Evolutionary conservation across 768 basidiomycete genomes (phyloP), one percentile per base, ranked within the genome.

Genomic region (Russula foetens): DNA sequence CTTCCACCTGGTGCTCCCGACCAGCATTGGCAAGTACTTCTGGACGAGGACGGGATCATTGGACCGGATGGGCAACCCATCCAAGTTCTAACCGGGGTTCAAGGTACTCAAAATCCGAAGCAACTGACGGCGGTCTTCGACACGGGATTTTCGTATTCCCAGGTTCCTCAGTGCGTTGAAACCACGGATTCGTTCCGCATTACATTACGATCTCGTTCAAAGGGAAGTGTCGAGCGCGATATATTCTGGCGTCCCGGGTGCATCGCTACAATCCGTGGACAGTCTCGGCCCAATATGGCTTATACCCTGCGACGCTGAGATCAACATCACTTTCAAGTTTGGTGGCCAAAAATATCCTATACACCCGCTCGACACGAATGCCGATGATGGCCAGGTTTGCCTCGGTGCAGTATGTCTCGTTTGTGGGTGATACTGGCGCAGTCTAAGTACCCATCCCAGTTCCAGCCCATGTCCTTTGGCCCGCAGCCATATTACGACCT

Each of bases 301-400:
- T 5, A 44, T 75, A 21, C 74, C 74, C 4, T 75, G 74, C 62
- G 55, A 64, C 21, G 65, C 66, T 28, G 69, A 73, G 56, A 64
- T 74, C 21, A 73, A 74, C 49, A 47, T 75, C 17, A 67, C 71
- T 4, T 70, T 75, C 68, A 68, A 68, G 58, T 68, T 75, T 54
- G 69, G 64, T 17, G 73, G 73, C 47, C 62, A 70, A 24, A 67
- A 60, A 14, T 71, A 67, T 53, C 72, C 72, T n/a, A 64, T 75
- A 6, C 71, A 74, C 55, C 74, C 74, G 0, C 66, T 75, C 11
- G 74, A 75, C 62, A 70, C 69, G 23, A 62, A 64, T 46, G 66
- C 63, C 41, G 55, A 64, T 26, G 55, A 64, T 49, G 74, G 74
- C 28, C n/a, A n/a, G n/a, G 61, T 68, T 19, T 75, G 74, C 63